A percentile compares a stretch with the other conserved stretches of the same genome.
These are phyloP conservation scores for Tagetes patula DNA, from an alignment of 129 eudicot species.

Conservation along the genomic window DNA sequence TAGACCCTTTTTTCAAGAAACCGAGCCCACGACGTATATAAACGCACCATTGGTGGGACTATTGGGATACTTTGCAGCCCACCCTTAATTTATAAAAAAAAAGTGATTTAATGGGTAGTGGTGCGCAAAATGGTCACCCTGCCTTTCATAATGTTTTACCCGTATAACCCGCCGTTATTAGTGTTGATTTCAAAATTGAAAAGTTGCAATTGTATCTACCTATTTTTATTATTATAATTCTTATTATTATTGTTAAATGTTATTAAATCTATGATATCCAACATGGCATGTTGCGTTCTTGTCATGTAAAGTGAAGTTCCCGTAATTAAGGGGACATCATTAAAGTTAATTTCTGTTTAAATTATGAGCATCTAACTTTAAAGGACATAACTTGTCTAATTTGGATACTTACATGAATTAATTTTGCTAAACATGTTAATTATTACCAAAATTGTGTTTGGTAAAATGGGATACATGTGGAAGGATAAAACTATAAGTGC, in stretches of 20 bases:
- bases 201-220: slow-evolving; percentile 31
- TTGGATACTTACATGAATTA: neutral
- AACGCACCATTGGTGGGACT: slow-evolving; percentile 96
- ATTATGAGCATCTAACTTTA: neutral
- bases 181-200: slow-evolving; percentile 28
- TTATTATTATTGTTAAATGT: neutral
- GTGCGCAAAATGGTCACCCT: slow-evolving; percentile 76
- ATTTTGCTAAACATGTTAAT: neutral
- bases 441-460: neutral
- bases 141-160: neutral
- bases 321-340: slow-evolving; percentile 24
- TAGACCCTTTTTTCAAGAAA: slow-evolving; percentile 87
- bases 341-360: neutral
- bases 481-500: too few species aligned
- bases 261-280: slow-evolving; percentile 17
- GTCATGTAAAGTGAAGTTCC: neutral
- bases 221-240: too few species aligned
- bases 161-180: slow-evolving; percentile 13
- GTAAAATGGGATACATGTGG: neutral
- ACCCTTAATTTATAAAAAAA: slow-evolving; percentile 35
- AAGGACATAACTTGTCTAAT: neutral
- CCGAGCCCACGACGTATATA: slow-evolving; percentile 92
- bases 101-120: slow-evolving; percentile 32
- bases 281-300: slow-evolving; percentile 21
- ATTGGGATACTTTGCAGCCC: slow-evolving; percentile 80